Percentiles rank a stretch among this genome's conserved stretches.
These are phyloP conservation scores for Panellus pusillus DNA, from an alignment of 768 basidiomycete species.

Conservation along the genomic window DNA sequence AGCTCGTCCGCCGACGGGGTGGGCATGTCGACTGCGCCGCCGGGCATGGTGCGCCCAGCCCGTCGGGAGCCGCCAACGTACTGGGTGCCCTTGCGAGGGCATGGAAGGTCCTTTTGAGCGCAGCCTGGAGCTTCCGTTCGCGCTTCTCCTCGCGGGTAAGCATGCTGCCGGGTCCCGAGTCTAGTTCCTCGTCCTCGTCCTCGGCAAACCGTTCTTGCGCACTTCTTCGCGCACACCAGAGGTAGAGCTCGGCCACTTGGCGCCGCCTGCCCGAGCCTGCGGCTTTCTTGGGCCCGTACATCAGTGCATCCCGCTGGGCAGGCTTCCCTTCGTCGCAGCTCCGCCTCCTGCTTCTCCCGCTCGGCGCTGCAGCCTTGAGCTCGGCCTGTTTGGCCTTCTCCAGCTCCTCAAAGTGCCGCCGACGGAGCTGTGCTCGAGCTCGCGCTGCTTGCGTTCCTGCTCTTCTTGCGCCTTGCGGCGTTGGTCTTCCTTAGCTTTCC, in stretches of 20 bases:
- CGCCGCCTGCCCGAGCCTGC: slow-evolving; percentile 5
- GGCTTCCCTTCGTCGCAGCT: slow-evolving; percentile 57
- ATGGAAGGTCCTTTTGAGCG: slow-evolving; percentile 49
- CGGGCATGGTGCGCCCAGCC: slow-evolving; percentile 55
- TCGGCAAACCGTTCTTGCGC: slow-evolving; percentile 36
- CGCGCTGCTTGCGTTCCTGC: slow-evolving; percentile 58
- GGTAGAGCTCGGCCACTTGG: slow-evolving; percentile 45
- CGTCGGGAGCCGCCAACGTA: slow-evolving; percentile 39
- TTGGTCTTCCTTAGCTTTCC: slow-evolving; percentile 56
- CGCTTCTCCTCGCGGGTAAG: slow-evolving; percentile 83
- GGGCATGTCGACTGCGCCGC: slow-evolving; percentile 60
- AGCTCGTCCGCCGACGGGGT: slow-evolving; percentile 27
- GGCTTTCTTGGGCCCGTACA: slow-evolving; percentile 66
- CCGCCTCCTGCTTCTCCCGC: slow-evolving; percentile 45
- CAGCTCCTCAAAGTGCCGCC: slow-evolving; percentile 68
- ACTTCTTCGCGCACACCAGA: slow-evolving; percentile 38
- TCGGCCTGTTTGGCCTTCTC: slow-evolving; percentile 57
- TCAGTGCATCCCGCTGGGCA: slow-evolving; percentile 57
- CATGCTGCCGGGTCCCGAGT: slow-evolving; percentile 31
- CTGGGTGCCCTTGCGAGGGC: slow-evolving; percentile 38
- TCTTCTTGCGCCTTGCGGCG: slow-evolving; percentile 64
- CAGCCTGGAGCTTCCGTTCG: slow-evolving; percentile 54
- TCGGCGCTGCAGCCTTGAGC: slow-evolving; percentile 46
- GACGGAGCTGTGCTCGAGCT: slow-evolving; percentile 56
- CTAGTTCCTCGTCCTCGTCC: slow-evolving; percentile 46